Conservation (phyloP, 2,329 filamentous ascomycete species). For the Pseudocercospora ulei region DNA sequence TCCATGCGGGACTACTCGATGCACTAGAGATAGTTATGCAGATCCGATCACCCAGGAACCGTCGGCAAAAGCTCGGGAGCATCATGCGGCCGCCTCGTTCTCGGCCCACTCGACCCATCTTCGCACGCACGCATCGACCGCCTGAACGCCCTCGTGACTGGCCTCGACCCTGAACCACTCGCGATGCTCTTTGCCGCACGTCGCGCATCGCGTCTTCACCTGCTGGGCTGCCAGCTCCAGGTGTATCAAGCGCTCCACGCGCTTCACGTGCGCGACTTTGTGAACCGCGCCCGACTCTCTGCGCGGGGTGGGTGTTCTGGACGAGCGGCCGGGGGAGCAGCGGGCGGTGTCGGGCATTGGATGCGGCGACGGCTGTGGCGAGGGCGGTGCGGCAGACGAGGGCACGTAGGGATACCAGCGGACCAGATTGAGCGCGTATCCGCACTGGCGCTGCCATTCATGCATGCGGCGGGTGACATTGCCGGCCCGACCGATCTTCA, state of each 20-base stretch:
- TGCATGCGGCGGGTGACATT: conserved; percentile 88
- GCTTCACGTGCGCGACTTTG: conserved; percentile 75
- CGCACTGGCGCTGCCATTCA: conserved; percentile 89
- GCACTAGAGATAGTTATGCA: too few relatives aligned
- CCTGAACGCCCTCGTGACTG: conserved; percentile 57
- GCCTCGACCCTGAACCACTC: conserved; percentile 95
- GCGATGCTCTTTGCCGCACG: conserved; percentile 74
- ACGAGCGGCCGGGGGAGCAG: conserved; percentile 30
- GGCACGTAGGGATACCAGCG: conserved; percentile 78
- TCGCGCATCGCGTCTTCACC: conserved; percentile 56
- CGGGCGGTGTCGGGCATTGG: conserved; percentile 9
- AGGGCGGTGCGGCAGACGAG: conserved; percentile 22
- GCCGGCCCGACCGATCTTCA: conserved; percentile 57
- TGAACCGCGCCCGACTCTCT: conserved; percentile 36
- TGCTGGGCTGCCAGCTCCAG: conserved; percentile 61
- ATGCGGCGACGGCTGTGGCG: conserved; percentile 19
- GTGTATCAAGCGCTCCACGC: conserved; percentile 83
- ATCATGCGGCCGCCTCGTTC: conserved; percentile 12
- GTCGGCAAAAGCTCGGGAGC: too few relatives aligned
- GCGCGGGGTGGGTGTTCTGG: conserved; percentile 18
- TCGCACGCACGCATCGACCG: conserved; percentile 62
- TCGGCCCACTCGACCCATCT: conserved; percentile 73
- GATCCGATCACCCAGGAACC: too few relatives aligned
- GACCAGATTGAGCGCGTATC: conserved; percentile 75
- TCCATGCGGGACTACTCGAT: too few relatives aligned